Evolutionary conservation across 2,329 filamentous ascomycete species (phyloP).

Genomic region (Capronia epimyces): DNA sequence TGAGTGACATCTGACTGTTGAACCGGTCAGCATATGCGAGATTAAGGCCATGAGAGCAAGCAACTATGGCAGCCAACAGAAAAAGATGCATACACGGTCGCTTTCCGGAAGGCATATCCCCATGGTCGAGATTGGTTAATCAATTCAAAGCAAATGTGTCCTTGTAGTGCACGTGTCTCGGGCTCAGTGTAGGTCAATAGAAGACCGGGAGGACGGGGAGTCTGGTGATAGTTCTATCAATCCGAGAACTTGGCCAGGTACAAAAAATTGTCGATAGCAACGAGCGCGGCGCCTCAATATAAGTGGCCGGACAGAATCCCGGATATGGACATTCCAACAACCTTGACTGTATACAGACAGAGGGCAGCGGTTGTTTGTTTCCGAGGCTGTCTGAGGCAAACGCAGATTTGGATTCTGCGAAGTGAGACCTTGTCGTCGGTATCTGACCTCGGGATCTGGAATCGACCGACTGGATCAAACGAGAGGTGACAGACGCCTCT

Average conservation of each 20-base stretch:
- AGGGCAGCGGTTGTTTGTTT: not conserved
- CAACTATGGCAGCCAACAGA: not conserved
- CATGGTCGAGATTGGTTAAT: conserved; percentile 7
- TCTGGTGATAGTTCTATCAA: not conserved
- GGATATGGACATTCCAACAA: conserved; percentile 12
- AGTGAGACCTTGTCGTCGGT: not conserved
- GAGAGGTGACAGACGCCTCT: not conserved
- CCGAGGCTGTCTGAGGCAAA: not conserved
- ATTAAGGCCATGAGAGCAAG: not conserved
- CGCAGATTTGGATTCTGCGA: not conserved
- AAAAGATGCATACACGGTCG: conserved; percentile 18
- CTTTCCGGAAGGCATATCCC: conserved; percentile 12
- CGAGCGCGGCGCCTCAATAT: conserved; percentile 4
- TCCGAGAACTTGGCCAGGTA: not conserved
- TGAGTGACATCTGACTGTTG: conserved; percentile 67
- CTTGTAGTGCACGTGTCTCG: not conserved
- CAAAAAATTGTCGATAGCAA: not conserved
- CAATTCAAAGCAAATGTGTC: not conserved
- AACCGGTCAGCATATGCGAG: conserved; percentile 12
- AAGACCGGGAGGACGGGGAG: too few species aligned
- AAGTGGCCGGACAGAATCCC: conserved; percentile 8
- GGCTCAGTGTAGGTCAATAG: not conserved
- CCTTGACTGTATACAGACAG: not conserved
- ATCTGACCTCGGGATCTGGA: not conserved
- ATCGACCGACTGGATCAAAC: not conserved